These are phyloP conservation scores for Venturia aucupariae DNA, from an alignment of 2,329 filamentous ascomycete genomes.

Conservation along the genomic window DNA sequence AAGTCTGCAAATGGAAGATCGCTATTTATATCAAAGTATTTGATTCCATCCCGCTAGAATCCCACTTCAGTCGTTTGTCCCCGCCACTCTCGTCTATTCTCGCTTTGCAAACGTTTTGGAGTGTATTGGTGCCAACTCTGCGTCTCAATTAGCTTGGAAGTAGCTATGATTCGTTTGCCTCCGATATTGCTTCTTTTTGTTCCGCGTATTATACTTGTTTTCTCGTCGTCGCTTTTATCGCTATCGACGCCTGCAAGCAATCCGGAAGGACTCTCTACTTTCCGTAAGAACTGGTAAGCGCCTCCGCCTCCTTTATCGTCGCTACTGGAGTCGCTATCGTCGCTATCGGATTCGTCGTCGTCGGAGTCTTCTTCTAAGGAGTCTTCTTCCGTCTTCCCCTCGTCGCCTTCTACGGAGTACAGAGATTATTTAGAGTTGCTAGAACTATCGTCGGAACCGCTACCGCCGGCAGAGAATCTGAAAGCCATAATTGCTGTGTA, in stretches of 20 bases:
- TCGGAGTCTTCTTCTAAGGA: slow-evolving; percentile 43
- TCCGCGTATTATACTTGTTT: too few relatives aligned
- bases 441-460: slow-evolving; percentile 93
- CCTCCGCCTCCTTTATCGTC: slow-evolving; percentile 56
- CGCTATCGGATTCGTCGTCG: slow-evolving; percentile 39
- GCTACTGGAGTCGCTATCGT: slow-evolving; percentile 41
- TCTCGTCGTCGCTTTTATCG: slow-evolving; percentile 75
- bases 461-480: slow-evolving; percentile 93
- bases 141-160: too few relatives aligned
- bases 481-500: slow-evolving; percentile 38
- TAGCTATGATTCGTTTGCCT: not conserved
- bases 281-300: slow-evolving; percentile 74
- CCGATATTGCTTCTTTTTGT: not conserved
- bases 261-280: slow-evolving; percentile 36
- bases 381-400: slow-evolving; percentile 46
- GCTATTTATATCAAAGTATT: not conserved
- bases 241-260: slow-evolving; percentile 10
- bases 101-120: not conserved
- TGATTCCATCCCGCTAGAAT: not conserved
- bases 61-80: not conserved
- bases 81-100: not conserved
- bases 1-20: not conserved
- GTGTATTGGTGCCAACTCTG: too few relatives aligned
- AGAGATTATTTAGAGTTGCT: slow-evolving; percentile 81
- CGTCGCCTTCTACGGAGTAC: slow-evolving; percentile 69